Evolutionary conservation across 2,329 filamentous ascomycete genomes (phyloP).

Genomic region (Daldinia eschscholtzii): DNA sequence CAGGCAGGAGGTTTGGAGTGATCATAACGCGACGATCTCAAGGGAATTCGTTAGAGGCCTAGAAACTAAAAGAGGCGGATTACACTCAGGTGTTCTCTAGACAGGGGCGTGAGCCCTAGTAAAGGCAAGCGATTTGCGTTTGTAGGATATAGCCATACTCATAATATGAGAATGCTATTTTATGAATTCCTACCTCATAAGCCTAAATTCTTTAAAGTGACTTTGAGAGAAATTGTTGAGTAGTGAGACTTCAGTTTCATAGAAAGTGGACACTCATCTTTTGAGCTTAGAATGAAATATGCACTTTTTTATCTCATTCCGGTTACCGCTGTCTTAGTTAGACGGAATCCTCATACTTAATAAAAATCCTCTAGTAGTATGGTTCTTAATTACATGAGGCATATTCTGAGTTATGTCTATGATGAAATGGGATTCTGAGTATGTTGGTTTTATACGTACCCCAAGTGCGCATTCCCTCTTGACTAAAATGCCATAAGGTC

Average conservation of each 20-base stretch:
- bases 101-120: background rate
- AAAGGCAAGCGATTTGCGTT: slow-evolving; percentile 31
- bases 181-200: background rate
- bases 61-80: slow-evolving; percentile 1
- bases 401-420: background rate
- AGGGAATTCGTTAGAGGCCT: slow-evolving; percentile 17
- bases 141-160: background rate
- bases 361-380: background rate
- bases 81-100: slow-evolving; percentile 25
- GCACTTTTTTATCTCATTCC: background rate
- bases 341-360: background rate
- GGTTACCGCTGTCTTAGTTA: background rate
- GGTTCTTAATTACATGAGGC: background rate
- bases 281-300: background rate
- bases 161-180: background rate
- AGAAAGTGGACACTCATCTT: background rate
- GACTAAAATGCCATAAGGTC: background rate
- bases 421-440: background rate
- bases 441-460: background rate
- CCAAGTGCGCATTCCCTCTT: background rate
- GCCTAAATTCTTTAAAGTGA: background rate
- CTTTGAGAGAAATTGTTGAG: background rate
- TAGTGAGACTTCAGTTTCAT: background rate
- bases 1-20: slow-evolving; percentile 22
- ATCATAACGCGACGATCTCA: background rate